Percentiles rank a stretch among this genome's conserved stretches.
Conservation (phyloP, 768 basidiomycete species). For the Suillus tomentosus region DNA sequence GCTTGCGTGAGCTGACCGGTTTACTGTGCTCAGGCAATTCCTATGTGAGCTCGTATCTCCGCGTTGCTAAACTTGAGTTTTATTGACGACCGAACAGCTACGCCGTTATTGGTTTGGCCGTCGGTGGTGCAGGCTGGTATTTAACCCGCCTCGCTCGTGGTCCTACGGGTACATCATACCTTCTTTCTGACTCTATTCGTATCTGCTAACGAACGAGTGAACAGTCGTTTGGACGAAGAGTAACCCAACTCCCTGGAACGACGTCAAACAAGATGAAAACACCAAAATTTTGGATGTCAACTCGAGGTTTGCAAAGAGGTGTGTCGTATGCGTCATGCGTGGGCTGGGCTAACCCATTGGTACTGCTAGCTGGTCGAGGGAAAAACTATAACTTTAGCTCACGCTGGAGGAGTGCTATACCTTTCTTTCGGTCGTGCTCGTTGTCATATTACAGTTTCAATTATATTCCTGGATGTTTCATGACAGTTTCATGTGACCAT, state of each 20-base stretch:
- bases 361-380: slow-evolving; percentile 67
- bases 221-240: slow-evolving; percentile 60
- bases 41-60: slow-evolving; percentile 40
- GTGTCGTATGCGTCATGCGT: slow-evolving; percentile 8
- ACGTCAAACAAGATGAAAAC: slow-evolving; percentile 71
- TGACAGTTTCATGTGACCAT: neutral
- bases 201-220: slow-evolving; percentile 11
- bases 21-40: slow-evolving; percentile 43
- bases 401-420: neutral
- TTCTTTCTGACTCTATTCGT: slow-evolving; percentile 1
- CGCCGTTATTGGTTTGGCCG: slow-evolving; percentile 49
- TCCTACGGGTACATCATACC: slow-evolving; percentile 45
- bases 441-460: slow-evolving; percentile 26
- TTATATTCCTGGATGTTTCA: slow-evolving; percentile 12
- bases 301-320: slow-evolving; percentile 76
- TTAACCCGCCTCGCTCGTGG: slow-evolving; percentile 61
- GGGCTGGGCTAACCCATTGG: slow-evolving; percentile 6
- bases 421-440: slow-evolving; percentile 10
- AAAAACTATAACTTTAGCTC: slow-evolving; percentile 53
- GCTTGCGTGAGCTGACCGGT: neutral
- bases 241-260: slow-evolving; percentile 92
- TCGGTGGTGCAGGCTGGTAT: slow-evolving; percentile 69
- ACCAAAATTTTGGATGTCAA: slow-evolving; percentile 71
- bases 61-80: slow-evolving; percentile 9
- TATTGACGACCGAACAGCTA: slow-evolving; percentile 38